Percentiles rank a stretch among this genome's conserved stretches.
Conservation (phyloP, 306 rosid genomes). For the Pterocarpus santalinus region DNA sequence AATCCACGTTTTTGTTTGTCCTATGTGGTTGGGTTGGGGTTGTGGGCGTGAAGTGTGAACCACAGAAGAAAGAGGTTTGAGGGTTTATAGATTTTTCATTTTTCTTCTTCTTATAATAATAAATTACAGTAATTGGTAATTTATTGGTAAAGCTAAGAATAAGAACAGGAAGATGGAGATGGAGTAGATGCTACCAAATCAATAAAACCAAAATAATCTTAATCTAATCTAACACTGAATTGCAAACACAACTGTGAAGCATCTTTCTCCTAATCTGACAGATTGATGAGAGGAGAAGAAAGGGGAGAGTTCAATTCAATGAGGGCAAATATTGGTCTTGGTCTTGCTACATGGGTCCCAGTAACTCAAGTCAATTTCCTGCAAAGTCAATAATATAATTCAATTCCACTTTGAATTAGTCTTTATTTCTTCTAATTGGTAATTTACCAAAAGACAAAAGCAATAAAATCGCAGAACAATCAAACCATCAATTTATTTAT, state of each 20-base stretch:
- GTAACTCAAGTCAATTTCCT: neutral
- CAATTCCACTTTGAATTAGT: neutral
- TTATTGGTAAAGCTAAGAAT: neutral
- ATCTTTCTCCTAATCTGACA: neutral
- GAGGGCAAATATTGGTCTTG: neutral
- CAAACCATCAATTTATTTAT: neutral
- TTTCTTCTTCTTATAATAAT: neutral
- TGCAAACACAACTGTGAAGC: neutral
- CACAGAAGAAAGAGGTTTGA: neutral
- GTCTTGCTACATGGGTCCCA: neutral
- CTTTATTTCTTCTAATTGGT: neutral
- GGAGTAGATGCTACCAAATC: neutral
- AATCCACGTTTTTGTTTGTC: neutral
- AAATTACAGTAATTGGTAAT: neutral
- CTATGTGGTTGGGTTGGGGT: neutral
- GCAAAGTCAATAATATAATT: neutral
- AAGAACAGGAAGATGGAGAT: neutral
- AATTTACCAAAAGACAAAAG: neutral
- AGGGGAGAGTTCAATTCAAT: neutral
- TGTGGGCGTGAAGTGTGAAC: neutral
- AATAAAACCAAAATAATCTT: neutral
- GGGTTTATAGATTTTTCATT: neutral
- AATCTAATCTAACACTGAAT: neutral
- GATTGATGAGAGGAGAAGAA: neutral
- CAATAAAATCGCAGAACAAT: neutral